These are phyloP conservation scores for Amniculicola lignicola DNA, from an alignment of 495 filamentous ascomycete genomes.

Conservation along the genomic window DNA sequence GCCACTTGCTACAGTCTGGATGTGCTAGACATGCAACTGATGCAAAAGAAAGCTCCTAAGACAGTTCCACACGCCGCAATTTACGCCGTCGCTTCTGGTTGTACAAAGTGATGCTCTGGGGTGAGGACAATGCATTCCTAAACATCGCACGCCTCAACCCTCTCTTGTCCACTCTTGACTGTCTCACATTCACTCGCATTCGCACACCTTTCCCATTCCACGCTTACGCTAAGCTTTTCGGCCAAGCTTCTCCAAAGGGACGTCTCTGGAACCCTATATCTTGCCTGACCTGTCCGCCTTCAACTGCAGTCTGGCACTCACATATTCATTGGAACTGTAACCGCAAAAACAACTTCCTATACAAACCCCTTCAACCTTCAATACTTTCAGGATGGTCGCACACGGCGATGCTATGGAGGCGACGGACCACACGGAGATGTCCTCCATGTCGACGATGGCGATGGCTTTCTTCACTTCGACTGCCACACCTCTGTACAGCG, in stretches of 20 bases:
- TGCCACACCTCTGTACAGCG: slow-evolving; percentile 69
- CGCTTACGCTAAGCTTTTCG: slow-evolving; percentile 1
- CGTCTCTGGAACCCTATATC: slow-evolving; percentile 7
- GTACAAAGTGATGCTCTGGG: too few species aligned
- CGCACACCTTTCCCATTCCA: slow-evolving; percentile 5
- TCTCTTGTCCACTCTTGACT: slow-evolving; percentile 3
- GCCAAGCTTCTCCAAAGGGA: not conserved
- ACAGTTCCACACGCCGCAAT: too few species aligned
- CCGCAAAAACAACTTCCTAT: not conserved
- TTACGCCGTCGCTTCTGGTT: too few species aligned
- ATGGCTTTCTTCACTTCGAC: slow-evolving; percentile 61
- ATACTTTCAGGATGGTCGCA: slow-evolving; percentile 17
- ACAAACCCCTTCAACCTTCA: not conserved
- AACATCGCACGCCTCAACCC: slow-evolving; percentile 27
- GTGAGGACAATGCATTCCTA: slow-evolving; percentile 7
- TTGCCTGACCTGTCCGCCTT: not conserved
- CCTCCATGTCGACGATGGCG: slow-evolving; percentile 33
- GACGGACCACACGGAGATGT: slow-evolving; percentile 5
- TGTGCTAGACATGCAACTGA: too few species aligned
- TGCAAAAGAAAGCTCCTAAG: too few species aligned
- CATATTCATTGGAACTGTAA: too few species aligned
- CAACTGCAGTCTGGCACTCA: slow-evolving; percentile 22
- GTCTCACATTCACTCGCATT: slow-evolving; percentile 22
- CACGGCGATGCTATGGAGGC: slow-evolving; percentile 14
- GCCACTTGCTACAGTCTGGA: too few species aligned